Evolutionary conservation across 257 asterid species (phyloP).

Genomic region (Salvia hispanica): DNA sequence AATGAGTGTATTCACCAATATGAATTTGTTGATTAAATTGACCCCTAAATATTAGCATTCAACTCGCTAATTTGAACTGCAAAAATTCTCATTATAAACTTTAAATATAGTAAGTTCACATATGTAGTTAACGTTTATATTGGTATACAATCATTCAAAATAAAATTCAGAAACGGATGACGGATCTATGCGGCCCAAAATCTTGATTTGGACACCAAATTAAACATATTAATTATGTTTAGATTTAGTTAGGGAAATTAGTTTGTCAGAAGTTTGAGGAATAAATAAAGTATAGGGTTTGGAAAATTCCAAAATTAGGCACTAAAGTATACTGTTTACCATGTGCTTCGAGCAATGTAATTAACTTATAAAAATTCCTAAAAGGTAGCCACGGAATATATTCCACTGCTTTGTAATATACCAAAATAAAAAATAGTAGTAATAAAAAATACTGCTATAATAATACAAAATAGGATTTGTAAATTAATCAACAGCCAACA

Average conservation of each 20-base stretch:
- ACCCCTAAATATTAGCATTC: too few relatives aligned
- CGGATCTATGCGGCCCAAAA: not conserved
- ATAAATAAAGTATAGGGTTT: not conserved
- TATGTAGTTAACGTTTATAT: too few relatives aligned
- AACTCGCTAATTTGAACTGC: too few relatives aligned
- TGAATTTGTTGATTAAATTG: too few relatives aligned
- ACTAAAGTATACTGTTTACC: conserved; percentile 31
- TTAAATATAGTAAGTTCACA: too few relatives aligned
- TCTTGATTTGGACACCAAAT: conserved; percentile 12
- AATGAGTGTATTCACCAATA: too few relatives aligned
- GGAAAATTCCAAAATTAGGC: conserved; percentile 33
- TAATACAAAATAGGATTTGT: not conserved
- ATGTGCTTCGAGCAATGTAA: conserved; percentile 46
- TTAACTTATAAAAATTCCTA: conserved; percentile 20
- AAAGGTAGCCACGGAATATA: conserved; percentile 40
- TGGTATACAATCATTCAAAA: too few relatives aligned
- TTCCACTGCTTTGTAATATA: conserved; percentile 30
- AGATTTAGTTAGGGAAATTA: conserved; percentile 14
- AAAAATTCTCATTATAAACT: too few relatives aligned
- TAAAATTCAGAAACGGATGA: conserved; percentile 1
- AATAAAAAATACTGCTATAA: not conserved
- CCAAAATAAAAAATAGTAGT: not conserved
- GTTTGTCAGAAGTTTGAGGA: not conserved
- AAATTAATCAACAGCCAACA: conserved; percentile 11
- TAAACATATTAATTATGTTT: not conserved